Evolutionary conservation across 345 rosid genomes (phyloP), one percentile per base, ranked within the genome.

Genomic region (Moringa oleifera): DNA sequence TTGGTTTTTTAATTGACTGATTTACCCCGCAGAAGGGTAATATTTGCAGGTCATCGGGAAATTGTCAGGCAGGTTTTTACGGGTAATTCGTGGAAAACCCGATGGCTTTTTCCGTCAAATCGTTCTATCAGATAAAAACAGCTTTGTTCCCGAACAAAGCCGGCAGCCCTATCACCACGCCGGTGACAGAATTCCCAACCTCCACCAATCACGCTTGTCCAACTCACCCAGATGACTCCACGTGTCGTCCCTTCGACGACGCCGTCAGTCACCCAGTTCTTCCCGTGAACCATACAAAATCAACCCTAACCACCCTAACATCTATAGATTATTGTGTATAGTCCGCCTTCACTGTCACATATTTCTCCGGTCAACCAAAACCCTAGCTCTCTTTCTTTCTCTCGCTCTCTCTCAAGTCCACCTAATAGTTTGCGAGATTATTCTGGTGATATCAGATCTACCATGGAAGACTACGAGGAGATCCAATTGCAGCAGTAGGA

Each of bases 401-500:
- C 56, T 7, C 33, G 23, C 0, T 51, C 3, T 23, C 45, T 28
- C 33, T 8, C 33, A n/a, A n/a, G n/a, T n/a, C 33, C 33, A 28
- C 37, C 19, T 36, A 47, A 19, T 37, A n/a, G n/a, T n/a, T 58
- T 47, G 20, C 2, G 20, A 65, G 73, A 66, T 66, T 66, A 68
- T 45, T 55, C 61, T 53, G 65, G 66, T 57, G 74, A 18, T 21
- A 25, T 10, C 23, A 55, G 58, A 67, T 60, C 57, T 57, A 79
- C n/a, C n/a, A n/a, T 81, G 89, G 91, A 86, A 0, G 86, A 81
- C 66, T 82, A 79, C 6, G 86, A 81, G 10, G 91, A 86, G 69
- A 79, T 76, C 66, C 85, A 68, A 50, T 81, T 86, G 25, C 81
- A 68, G 49, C 63, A 67, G 8, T 77, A 82, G 9, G 54, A 25